Evolutionary conservation across 306 rosid species (phyloP).

Genomic region (Cajanus cajan): DNA sequence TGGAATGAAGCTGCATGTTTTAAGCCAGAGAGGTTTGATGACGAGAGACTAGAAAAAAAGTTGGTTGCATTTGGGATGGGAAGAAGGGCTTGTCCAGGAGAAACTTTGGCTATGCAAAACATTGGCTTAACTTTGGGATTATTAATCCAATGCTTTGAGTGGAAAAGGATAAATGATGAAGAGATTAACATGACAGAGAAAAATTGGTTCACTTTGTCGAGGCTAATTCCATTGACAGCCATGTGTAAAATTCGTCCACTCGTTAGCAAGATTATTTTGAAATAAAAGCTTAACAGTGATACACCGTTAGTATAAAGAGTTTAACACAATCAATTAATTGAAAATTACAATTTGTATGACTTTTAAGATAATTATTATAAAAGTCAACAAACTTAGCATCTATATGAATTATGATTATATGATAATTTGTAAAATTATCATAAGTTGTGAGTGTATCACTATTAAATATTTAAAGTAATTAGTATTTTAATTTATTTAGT

Average conservation of each 20-base stretch:
- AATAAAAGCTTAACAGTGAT: neutral
- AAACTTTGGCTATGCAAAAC: neutral
- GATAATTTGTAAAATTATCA: too few relatives aligned
- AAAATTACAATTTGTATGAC: too few relatives aligned
- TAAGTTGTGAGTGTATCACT: too few relatives aligned
- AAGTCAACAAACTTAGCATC: too few relatives aligned
- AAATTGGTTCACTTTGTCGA: neutral
- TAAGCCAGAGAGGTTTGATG: conserved; percentile 22
- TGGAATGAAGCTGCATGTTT: conserved; percentile 21
- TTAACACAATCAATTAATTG: neutral
- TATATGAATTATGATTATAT: too few relatives aligned
- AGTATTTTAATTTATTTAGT: too few relatives aligned
- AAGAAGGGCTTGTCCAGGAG: conserved; percentile 28
- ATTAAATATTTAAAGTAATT: too few relatives aligned
- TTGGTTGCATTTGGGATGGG: conserved; percentile 11
- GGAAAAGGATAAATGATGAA: neutral
- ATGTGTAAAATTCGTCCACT: conserved; percentile 16
- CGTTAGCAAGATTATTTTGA: neutral
- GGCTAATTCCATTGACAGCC: neutral
- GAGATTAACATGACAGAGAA: conserved; percentile 12
- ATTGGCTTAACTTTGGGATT: conserved; percentile 14
- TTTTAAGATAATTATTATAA: too few relatives aligned
- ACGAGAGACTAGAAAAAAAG: conserved; percentile 4
- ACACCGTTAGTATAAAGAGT: neutral
- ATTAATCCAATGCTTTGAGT: conserved; percentile 28